phyloP scores from a whole-genome alignment of 495 filamentous ascomycete genomes.

The Glonium stellatum region DNA sequence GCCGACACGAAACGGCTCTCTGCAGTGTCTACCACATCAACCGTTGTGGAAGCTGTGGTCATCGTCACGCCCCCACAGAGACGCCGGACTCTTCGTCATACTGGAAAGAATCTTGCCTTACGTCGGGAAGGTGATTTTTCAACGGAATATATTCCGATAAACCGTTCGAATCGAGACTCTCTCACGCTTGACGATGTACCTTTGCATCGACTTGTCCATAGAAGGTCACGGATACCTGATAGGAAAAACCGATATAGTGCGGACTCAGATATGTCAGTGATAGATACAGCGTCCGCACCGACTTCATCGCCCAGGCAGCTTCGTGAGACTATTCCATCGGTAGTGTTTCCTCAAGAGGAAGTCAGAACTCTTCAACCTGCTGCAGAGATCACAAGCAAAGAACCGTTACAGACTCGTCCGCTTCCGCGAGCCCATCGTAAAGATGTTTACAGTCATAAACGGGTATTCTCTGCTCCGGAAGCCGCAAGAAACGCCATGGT shows the following conservation, averaged over 20 bases:
- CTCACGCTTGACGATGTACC: conserved; percentile 20
- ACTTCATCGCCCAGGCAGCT: conserved; percentile 11
- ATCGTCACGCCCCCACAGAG: conserved; percentile 23
- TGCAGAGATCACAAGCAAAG: conserved; percentile 16
- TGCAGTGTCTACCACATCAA: conserved; percentile 22
- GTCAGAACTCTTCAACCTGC: conserved; percentile 15
- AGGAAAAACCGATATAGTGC: conserved; percentile 12
- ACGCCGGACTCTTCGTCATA: conserved; percentile 25
- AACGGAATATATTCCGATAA: conserved; percentile 10
- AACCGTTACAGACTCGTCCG: conserved; percentile 7
- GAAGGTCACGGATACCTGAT: conserved; percentile 20
- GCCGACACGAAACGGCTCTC: conserved; percentile 22
- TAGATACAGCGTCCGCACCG: conserved; percentile 11
- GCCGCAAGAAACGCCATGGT: not conserved
- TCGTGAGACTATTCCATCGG: conserved; percentile 9
- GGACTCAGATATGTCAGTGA: conserved; percentile 12
- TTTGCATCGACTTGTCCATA: conserved; percentile 25
- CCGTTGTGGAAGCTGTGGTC: conserved; percentile 31
- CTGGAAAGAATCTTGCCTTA: conserved; percentile 28
- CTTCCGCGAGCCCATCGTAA: not conserved
- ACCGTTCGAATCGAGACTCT: conserved; percentile 19
- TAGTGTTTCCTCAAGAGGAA: conserved; percentile 15
- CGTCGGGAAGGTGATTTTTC: conserved; percentile 12
- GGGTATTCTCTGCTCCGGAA: conserved; percentile 24
- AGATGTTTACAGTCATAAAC: conserved; percentile 15